Conservation (phyloP, 1,284 basidiomycete genomes). For the Calocybe gambosa region DNA sequence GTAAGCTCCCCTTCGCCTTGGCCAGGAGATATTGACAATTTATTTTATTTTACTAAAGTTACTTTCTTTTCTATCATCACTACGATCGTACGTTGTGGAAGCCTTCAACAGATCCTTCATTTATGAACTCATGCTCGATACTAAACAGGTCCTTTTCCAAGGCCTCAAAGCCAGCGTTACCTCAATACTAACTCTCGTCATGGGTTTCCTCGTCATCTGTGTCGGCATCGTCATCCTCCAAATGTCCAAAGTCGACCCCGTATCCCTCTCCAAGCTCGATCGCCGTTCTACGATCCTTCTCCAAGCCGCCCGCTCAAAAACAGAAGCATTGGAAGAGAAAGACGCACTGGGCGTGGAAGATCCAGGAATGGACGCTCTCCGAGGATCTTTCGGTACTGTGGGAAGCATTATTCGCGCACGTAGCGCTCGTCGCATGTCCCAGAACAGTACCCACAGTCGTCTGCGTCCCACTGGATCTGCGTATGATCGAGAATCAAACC, state of each 20-base stretch:
- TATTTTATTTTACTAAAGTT: conserved; percentile 37
- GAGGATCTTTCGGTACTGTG: conserved; percentile 84
- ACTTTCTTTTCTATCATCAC: conserved; percentile 88
- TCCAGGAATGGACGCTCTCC: conserved; percentile 82
- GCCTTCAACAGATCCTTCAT: neutral
- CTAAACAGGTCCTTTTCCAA: conserved; percentile 73
- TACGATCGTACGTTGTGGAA: conserved; percentile 52
- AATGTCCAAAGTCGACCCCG: conserved; percentile 90
- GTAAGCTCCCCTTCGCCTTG: conserved; percentile 32
- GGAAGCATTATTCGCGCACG: conserved; percentile 87
- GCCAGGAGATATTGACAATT: conserved; percentile 13
- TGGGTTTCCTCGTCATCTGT: conserved; percentile 86
- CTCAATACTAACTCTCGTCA: conserved; percentile 85
- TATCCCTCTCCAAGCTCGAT: conserved; percentile 69
- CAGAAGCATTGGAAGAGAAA: conserved; percentile 61
- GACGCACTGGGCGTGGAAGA: conserved; percentile 52
- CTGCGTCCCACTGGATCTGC: conserved; percentile 32
- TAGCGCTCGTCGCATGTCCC: conserved; percentile 57
- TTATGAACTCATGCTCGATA: neutral
- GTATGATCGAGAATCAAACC: conserved; percentile 25
- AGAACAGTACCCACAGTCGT: conserved; percentile 37
- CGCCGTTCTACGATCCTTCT: conserved; percentile 82
- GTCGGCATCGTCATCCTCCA: conserved; percentile 92
- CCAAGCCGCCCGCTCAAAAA: conserved; percentile 64
- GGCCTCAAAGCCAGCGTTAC: conserved; percentile 75